Evolutionary conservation across 2,329 filamentous ascomycete species (phyloP), one percentile per base, ranked within the genome.

Genomic region (Sporothrix curviconia): DNA sequence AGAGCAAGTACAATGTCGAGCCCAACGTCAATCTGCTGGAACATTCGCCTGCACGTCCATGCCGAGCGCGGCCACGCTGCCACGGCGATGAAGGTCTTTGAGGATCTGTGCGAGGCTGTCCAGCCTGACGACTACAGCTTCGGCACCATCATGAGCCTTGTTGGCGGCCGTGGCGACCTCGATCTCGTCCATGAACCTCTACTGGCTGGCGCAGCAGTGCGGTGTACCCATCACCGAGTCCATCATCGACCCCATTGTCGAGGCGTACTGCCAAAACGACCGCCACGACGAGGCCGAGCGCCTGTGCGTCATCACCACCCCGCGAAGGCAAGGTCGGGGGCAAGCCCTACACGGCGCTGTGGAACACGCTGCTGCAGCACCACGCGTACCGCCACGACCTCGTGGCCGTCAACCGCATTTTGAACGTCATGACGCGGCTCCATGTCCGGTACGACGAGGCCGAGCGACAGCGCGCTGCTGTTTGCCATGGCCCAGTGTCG

Each of bases 321-420:
- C 70, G 71, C 12, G 74, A 77, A 60, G 72, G 42, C 8, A 67
- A 76, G 17, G 78, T 82, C 1, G 74, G 78, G 1, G 71, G 52
- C 28, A 39, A 24, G 37, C 58, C 55, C 15, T 74, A 79, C 22
- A 84, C 84, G 2, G 74, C 78, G 32, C 82, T 90, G 66, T 96
- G 89, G 89, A 96, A 96, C 66, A 78, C 83, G 55, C 72, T 96
- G 32, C 74, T 96, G 4, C 77, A 80, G 57, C 82, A 86, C 60
- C 80, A 90, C 68, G 89, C 88, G 7, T 73, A 82, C 56, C 78
- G 80, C 7, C 80, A 86, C 56, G 75, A 78, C 54, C 68, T 83
- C 7, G 67, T 66, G n/a, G 71, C 72, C 49, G 72, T 81, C 55
- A 77, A 82, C 63, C 72, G 70, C 4, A 57, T 81, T 7, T 70